Base-by-base conservation (phyloP, 768 basidiomycete species). In the Amanita fuliginea region DNA sequence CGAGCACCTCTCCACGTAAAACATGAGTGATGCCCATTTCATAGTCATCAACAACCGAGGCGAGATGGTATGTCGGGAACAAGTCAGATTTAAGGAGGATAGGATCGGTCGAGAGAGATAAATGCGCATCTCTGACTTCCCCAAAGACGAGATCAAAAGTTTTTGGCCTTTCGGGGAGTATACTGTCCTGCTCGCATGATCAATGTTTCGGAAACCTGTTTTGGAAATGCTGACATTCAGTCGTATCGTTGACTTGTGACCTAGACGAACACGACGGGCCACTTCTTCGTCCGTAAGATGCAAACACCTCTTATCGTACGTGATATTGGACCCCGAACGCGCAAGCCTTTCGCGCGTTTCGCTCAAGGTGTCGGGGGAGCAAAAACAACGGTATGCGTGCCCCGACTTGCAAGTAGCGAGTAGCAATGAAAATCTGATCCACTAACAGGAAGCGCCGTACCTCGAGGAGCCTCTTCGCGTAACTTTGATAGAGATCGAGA, bases 11-110 rank as follows among this genome's bases (percentile, higher is more conserved):
- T 44, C 96, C 96, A 22, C 96, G 80, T 1, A 98, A 67, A 4
- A 98, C 94, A 65, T 98, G 96, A 0, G 92, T 90, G 19, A 99
- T 90, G 0, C 83, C 83, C 96, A 99, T 99, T 57, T 83, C 80
- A 57, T 92, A 81, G 65, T 99, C 96, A 56, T 99, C 96, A 0
- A 95, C 90, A 0, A 98, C 90, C 18, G 83, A 93, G 0, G 96
- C 95, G 4, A 99, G 76, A 55, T 98, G 96, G 61, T 99, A 99
- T 0, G 95, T 98, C 4, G 96, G 96, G 62, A 86, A 95, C 1
- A 79, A 69, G 62, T 99, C 96, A 1, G 87, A 83, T 64, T 99
- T 98, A 53, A 98, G 71, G 3, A 98, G 69, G 40, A 98, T 78
- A 19, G 93, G 91, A 60, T 99, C 96, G 2, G 91, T 94, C 1